These are phyloP conservation scores for Thuidium tamariscinum DNA, from an alignment of 225 moss, liverwort and hornwort genomes.

Conservation along the genomic window DNA sequence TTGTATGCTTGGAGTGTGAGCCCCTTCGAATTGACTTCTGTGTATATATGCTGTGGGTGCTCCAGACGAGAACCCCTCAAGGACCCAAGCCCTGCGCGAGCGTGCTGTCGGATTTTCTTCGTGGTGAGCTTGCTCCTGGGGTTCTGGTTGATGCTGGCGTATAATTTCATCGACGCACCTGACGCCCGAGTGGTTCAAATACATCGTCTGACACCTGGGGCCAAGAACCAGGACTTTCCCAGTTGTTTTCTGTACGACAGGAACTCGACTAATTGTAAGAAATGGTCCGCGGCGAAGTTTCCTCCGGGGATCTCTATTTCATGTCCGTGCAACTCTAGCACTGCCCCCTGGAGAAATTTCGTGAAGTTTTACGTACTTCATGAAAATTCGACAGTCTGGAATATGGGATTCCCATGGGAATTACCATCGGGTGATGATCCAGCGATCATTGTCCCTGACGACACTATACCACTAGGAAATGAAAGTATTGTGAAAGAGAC, in stretches of 20 bases:
- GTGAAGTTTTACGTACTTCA: background rate
- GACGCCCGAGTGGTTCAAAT: too few relatives aligned
- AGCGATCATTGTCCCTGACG: too few relatives aligned
- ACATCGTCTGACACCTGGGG: too few relatives aligned
- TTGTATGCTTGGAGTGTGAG: background rate
- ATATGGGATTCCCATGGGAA: too few relatives aligned
- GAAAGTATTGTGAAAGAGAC: background rate
- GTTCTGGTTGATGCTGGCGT: too few relatives aligned
- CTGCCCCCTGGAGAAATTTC: background rate
- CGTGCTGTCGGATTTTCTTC: background rate
- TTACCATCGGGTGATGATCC: too few relatives aligned
- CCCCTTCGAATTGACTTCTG: background rate
- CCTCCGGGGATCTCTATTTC: background rate
- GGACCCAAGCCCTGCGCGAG: background rate
- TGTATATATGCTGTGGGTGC: background rate
- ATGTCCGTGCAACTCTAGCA: background rate
- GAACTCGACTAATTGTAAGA: background rate
- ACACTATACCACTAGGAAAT: background rate
- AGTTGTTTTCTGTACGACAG: too few relatives aligned
- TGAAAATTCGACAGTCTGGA: too few relatives aligned
- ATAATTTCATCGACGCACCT: too few relatives aligned
- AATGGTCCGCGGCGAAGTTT: background rate
- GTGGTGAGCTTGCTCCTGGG: background rate
- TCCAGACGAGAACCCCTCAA: background rate
- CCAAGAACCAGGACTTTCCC: too few relatives aligned